Conservation (phyloP, 495 filamentous ascomycete species). For the Aspergillus funiculosus region DNA sequence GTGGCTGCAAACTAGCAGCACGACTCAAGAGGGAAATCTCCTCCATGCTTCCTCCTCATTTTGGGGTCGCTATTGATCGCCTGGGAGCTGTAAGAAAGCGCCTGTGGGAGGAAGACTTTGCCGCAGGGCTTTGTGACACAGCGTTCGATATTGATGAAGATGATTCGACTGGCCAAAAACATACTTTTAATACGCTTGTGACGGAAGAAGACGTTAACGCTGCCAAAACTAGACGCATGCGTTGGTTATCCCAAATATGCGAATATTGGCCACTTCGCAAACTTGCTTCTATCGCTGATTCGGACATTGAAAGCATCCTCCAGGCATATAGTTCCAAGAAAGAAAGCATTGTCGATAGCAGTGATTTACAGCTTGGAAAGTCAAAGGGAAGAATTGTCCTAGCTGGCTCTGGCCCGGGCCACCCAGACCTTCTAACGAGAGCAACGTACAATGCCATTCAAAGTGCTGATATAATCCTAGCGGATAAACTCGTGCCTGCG, state of each 20-base stretch:
- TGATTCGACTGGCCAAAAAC: conserved; percentile 75
- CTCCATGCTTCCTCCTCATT: conserved; percentile 65
- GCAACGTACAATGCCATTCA: conserved; percentile 85
- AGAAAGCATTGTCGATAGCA: conserved; percentile 18
- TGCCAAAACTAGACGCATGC: conserved; percentile 72
- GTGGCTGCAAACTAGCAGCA: conserved; percentile 89
- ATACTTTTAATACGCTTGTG: conserved; percentile 79
- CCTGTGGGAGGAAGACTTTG: conserved; percentile 75
- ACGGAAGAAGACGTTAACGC: conserved; percentile 65
- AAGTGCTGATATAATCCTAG: conserved; percentile 78
- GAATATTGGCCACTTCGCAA: conserved; percentile 94
- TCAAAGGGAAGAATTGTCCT: conserved; percentile 69
- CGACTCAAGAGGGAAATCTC: conserved; percentile 86
- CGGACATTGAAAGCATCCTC: conserved; percentile 68
- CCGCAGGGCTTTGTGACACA: conserved; percentile 41
- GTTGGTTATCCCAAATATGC: conserved; percentile 94
- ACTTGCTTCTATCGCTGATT: conserved; percentile 71
- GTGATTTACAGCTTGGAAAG: conserved; percentile 17
- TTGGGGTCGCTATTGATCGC: conserved; percentile 76
- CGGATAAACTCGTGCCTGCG: conserved; percentile 91
- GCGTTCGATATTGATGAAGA: conserved; percentile 63
- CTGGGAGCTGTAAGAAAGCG: conserved; percentile 69
- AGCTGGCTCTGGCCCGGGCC: conserved; percentile 87
- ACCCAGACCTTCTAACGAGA: conserved; percentile 83
- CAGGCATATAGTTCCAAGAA: conserved; percentile 52